Base-by-base conservation (phyloP, 192 early-diverging fungal genomes). In the Rhizoclosmatium sp. region DNA sequence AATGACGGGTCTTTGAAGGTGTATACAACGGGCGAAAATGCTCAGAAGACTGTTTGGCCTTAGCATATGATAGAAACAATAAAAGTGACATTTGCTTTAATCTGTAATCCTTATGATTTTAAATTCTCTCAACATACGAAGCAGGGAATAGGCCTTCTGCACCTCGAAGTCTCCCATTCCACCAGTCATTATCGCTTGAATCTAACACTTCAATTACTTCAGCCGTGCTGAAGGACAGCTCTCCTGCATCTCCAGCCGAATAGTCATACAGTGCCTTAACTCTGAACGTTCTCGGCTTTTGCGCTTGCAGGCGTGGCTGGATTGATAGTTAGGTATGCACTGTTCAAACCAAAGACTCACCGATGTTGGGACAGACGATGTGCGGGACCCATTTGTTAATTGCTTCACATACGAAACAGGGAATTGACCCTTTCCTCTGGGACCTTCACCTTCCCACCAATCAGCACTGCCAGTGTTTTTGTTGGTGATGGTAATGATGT, bases 231-330 rank as follows among this genome's bases (percentile, higher is more conserved):
- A 99, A 98, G 10, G 92, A 92, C 14, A 99, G 90, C 81, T 99
- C 98, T 21, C 94, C 93, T 14, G 83, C 75, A 64, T 94, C 93
- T 3, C 92, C 91, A 2, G 94, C 92, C 39, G 85, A 83, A 80
- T 95, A 99, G 77, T 99, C 98, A 79, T 95, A 99, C 56, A 97
- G 80, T 5, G 97, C 96, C 69, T 91, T 90, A 2, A 96, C 97
- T 56, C 47, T 59, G 59, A 66, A 31, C 31, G 66, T 19, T 14
- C 7, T 48, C 58, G 40, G 3, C 12, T 47, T 47, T 47, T 73
- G 40, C 44, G 64, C 31, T 31, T 31, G 31, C 31, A 31, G 31
- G 31, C 31, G 31, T 31, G 31, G 31, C 31, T 31, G 31, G 31
- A 31, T 31, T 31, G 31, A 31, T 31, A 31, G 31, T 31, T 31